Evolutionary conservation across 164 flowering plant species (phyloP), one percentile per base, ranked within the genome.

Genomic region (Echeveria elegans): DNA sequence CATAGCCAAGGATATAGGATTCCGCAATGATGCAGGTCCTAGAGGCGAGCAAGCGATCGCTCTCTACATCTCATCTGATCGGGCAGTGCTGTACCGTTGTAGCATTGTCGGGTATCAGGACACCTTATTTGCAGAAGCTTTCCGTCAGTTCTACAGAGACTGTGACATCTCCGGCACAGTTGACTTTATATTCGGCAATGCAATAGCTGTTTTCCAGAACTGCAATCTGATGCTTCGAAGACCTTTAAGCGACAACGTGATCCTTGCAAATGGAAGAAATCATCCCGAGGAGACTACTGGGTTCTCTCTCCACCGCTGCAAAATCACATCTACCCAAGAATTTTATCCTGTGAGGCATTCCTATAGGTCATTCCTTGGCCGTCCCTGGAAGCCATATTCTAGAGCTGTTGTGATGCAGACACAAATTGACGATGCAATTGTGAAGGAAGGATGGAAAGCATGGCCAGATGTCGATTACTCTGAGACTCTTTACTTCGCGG

Each of bases 341-440:
- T 75, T 74, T 5, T 64, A 77, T 0, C 45, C 79, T 0, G 70
- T 66, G 2, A 77, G 72, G 56, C 69, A 69, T 36, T 72, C 71
- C 0, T 26, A 41, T 24, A 59, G 60, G 6, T 73, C 86, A 3
- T 83, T 75, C 58, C 72, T 83, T 0, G 87, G 87, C 3, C 68
- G 87, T 50, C 84, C 87, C 6, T 83, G 87, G 84, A 81, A 76
- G 38, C 19, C 63, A 48, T 84, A 82, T 56, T 76, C 85, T 1
- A 80, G 88, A 43, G 48, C 85, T 1, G 79, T 84, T 6, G 70
- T 84, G 60, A 80, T 84, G 84, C 68, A 80, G 36, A 68, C 84
- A 0, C 63, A 21, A 58, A 77, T 84, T 1, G 84, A 80, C 29
- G 83, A 75, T 21, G 38, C 64, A 0, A 73, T n/a, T n/a, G 82